Evolutionary conservation across 768 basidiomycete species (phyloP), one percentile per base, ranked within the genome.

Genomic region (Agrocybe praecox): DNA sequence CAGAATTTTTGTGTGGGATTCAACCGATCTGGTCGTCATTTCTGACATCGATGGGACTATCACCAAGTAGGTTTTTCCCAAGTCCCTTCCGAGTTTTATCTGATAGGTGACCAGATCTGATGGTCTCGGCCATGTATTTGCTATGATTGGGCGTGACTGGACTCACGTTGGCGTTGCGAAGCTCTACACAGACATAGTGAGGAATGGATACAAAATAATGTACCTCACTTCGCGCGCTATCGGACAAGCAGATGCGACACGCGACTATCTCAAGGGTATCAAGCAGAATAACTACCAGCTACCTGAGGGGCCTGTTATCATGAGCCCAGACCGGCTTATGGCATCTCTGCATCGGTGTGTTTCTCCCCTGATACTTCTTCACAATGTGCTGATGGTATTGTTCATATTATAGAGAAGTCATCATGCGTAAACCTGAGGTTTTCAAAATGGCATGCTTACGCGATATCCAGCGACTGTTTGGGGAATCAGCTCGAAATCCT

Each of bases 381-480:
- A 19, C 12, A 34, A 44, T 18, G 26, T 43, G 18, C 53, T 55
- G 14, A 55, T 36, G 26, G 7, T 46, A n/a, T 32, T 23, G 29
- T 17, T 32, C 10, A 23, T 51, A 24, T 33, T 53, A 9, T 64
- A 97, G 95, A 4, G 97, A 99, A 74, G 96, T 99, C 15, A 96
- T 99, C 67, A 92, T 98, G 90, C 89, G 96, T 34, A 98, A 98
- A 72, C 97, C 97, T 0, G 97, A 99, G 68, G 84, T 98, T n/a
- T 99, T 99, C 83, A 99, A 99, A 76, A 99, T 99, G 97, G 95
- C 96, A 1, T 98, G 96, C 74, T 75, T 98, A 56, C 83, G 95
- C 43, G 97, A 98, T 73, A 96, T 98, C 52, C 92, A 92, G 62
- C 80, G 94, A 19, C 71, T 98, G 6, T 99, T 98, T 67, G 91